phyloP scores from a whole-genome alignment of 371 early-diverging fungal species.

The Mucor mucedo region DNA sequence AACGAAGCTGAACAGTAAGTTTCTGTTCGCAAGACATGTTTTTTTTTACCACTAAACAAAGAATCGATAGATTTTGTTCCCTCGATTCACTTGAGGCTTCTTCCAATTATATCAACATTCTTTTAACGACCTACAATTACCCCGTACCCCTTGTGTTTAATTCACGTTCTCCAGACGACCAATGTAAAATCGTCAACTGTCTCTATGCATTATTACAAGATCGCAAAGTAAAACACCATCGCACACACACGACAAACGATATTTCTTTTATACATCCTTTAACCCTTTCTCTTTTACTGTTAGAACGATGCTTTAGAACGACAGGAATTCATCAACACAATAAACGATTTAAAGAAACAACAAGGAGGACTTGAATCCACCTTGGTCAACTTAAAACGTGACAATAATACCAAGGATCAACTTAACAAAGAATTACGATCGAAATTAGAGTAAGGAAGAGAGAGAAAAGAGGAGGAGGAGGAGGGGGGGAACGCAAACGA shows the following conservation, averaged over 20 bases:
- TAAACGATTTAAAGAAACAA: slow-evolving; percentile 20
- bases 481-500: no score
- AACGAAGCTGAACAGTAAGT: slow-evolving; percentile 13
- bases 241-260: neutral
- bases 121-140: slow-evolving; percentile 48
- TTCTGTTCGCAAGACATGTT: neutral
- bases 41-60: neutral
- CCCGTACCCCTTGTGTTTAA: slow-evolving; percentile 46
- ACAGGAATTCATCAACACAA: slow-evolving; percentile 11
- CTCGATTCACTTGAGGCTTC: slow-evolving; percentile 24
- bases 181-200: slow-evolving; percentile 48
- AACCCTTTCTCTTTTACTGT: neutral
- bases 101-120: slow-evolving; percentile 45
- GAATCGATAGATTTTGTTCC: slow-evolving; percentile 26
- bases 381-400: slow-evolving; percentile 15
- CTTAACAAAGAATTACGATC: slow-evolving; percentile 4
- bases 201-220: slow-evolving; percentile 41
- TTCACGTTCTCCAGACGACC: slow-evolving; percentile 31
- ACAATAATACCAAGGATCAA: slow-evolving; percentile 7
- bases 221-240: slow-evolving; percentile 32
- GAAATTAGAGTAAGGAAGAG: slow-evolving; percentile 28
- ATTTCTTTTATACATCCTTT: neutral
- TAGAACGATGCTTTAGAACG: slow-evolving; percentile 26
- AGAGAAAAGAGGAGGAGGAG: no score
- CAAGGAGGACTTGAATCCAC: slow-evolving; percentile 5